These are phyloP conservation scores for Astraeus odoratus DNA, from an alignment of 768 basidiomycete genomes.

Conservation along the genomic window DNA sequence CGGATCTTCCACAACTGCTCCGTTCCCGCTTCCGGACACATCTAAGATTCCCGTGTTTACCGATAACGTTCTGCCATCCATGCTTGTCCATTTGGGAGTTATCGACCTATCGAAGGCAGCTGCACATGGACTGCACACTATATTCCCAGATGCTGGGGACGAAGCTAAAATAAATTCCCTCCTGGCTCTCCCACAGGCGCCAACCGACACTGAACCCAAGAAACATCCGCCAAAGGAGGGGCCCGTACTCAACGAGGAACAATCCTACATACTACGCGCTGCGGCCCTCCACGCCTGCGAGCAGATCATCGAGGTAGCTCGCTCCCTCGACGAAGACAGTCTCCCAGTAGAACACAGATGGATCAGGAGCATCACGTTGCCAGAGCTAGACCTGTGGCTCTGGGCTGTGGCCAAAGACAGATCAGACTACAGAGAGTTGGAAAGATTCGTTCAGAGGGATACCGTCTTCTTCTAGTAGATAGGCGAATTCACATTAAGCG, in stretches of 20 bases:
- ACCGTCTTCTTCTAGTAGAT: slow-evolving; percentile 61
- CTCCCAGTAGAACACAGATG: slow-evolving; percentile 32
- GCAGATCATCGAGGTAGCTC: slow-evolving; percentile 52
- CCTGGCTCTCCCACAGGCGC: slow-evolving; percentile 26
- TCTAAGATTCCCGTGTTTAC: slow-evolving; percentile 58
- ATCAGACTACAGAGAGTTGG: slow-evolving; percentile 57
- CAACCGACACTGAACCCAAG: slow-evolving; percentile 11
- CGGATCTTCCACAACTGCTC: slow-evolving; percentile 41
- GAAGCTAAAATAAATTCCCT: slow-evolving; percentile 33
- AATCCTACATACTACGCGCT: slow-evolving; percentile 70
- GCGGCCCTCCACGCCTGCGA: slow-evolving; percentile 78
- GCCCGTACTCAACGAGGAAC: slow-evolving; percentile 48
- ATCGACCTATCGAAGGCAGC: slow-evolving; percentile 51
- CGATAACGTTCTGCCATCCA: slow-evolving; percentile 81
- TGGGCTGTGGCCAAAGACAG: slow-evolving; percentile 80
- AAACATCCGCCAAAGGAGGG: slow-evolving; percentile 33
- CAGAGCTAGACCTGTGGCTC: slow-evolving; percentile 71
- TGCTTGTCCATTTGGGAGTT: slow-evolving; percentile 70
- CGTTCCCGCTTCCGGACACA: slow-evolving; percentile 60
- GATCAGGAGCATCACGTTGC: slow-evolving; percentile 50
- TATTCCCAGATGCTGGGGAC: slow-evolving; percentile 45
- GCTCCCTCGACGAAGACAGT: slow-evolving; percentile 19
- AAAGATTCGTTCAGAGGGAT: slow-evolving; percentile 57
- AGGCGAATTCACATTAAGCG: neutral
- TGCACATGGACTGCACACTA: slow-evolving; percentile 33